phyloP scores from a whole-genome alignment of 2,329 filamentous ascomycete species.

The Fusarium miscanthi region DNA sequence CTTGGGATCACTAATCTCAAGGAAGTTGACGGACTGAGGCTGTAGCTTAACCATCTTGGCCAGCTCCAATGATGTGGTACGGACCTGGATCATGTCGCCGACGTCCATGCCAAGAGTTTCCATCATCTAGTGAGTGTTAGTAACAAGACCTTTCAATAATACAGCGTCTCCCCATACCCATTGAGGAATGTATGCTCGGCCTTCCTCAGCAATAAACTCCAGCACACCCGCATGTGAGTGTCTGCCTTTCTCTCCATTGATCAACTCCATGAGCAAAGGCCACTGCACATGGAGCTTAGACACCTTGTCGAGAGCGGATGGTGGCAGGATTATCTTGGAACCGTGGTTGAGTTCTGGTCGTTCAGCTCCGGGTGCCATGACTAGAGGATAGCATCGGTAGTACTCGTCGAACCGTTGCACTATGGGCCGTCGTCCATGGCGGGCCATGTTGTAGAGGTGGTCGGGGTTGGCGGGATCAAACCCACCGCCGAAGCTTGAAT shows the following conservation, averaged over 20 bases:
- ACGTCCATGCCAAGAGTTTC: conserved; percentile 88
- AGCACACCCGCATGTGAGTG: conserved; percentile 94
- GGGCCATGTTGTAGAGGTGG: conserved; percentile 62
- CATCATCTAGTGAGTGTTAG: conserved; percentile 78
- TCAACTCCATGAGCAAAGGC: conserved; percentile 95
- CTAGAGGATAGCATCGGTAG: conserved; percentile 95
- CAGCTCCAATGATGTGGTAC: conserved; percentile 90
- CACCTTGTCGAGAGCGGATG: conserved; percentile 95
- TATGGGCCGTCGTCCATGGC: conserved; percentile 59
- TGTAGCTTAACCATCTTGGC: conserved; percentile 96
- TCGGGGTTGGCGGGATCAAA: conserved; percentile 62
- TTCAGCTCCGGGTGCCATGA: conserved; percentile 92
- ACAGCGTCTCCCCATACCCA: conserved; percentile 70
- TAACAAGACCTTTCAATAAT: not conserved
- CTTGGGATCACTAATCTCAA: conserved; percentile 97
- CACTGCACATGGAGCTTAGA: conserved; percentile 96
- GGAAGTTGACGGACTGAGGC: conserved; percentile 90
- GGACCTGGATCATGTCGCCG: conserved; percentile 93
- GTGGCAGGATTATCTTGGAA: conserved; percentile 97
- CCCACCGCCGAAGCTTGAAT: conserved; percentile 56
- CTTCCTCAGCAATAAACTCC: conserved; percentile 97
- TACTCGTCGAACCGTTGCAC: conserved; percentile 94
- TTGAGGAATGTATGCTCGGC: conserved; percentile 93
- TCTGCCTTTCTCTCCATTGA: conserved; percentile 83
- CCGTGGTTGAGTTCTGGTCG: conserved; percentile 92